Base-by-base conservation (phyloP, 495 filamentous ascomycete genomes). In the Podospora pseudoanserina region DNA sequence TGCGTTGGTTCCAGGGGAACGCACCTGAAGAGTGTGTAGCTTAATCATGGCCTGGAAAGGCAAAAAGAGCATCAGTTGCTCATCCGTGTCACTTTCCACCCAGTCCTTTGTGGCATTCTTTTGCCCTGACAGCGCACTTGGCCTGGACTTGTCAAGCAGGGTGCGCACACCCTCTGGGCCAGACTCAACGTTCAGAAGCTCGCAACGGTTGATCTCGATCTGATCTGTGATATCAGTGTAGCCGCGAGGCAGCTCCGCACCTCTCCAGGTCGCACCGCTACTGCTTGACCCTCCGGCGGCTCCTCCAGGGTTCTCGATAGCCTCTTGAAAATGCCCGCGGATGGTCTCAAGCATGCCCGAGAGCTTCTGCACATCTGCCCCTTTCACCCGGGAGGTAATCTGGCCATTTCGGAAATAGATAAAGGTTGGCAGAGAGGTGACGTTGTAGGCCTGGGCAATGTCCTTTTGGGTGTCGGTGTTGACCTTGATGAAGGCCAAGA, bases 31-130 rank as follows among this genome's bases (percentile, higher is more conserved):
- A 5, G 93, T 92, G 76, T 97, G 94, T 32, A 97, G 85, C 83
- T 98, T 99, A 67, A 97, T 73, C 60, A 89, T 92, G 11, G 90
- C 88, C 78, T 93, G 89, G 79, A 99, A 97, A 9, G 95, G 95
- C 60, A 96, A 82, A 77, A 90, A 97, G 64, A 99, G 86, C 89
- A 99, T 91, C 68, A 99, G 78, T 84, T 99, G 96, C 81, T 97
- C 93, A 76, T 99, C 95, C n/a, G 94, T 97, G 75, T 97, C 96
- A 75, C 92, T 97, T 84, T 98, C 92, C n/a, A 97, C 87, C 92
- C 93, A 98, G 79, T 99, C 95, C 64, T 87, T 87, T 18, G 70
- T 66, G 39, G 80, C 70, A 58, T 78, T 84, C 77, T 90, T 91
- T 54, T 86, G 85, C 71, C 90, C 90, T 15, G 77, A 81, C 54